Base-by-base conservation (phyloP, 2,329 filamentous ascomycete genomes). In the Trichothecium sympodiale region DNA sequence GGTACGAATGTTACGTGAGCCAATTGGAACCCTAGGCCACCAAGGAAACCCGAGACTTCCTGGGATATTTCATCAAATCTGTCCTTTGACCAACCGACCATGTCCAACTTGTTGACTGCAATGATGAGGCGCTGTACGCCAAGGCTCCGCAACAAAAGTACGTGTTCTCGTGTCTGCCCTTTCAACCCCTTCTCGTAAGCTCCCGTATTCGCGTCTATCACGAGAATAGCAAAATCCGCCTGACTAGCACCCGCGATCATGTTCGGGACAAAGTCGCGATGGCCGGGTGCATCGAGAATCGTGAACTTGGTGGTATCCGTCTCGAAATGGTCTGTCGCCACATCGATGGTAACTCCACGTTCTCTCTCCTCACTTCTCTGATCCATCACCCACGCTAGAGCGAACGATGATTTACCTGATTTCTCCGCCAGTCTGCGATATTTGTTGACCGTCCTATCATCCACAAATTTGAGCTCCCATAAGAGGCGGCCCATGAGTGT, bases 211-310 rank as follows among this genome's bases (percentile, higher is more conserved):
- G 89, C 83, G 54, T 98, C 91, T 41, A 98, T 85, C 15, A 98
- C 91, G 3, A 98, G 66, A 1, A 98, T 82, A 0, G 88, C 91
- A 57, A 96, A 91, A 55, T 98, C 91, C 8, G 91, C 93, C 59
- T 95, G 89, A 40, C 84, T 91, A 4, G 89, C 87, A 12, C 91
- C 91, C 3, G 89, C 89, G 54, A 98, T 95, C 91, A 98, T 98
- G 56, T 95, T 98, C 1, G 91, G 91, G 15, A 98, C 87, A 53
- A 96, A 98, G 54, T 98, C 91, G 41, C 80, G 75, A 57, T 98
- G 91, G 0, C 91, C 91, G 0, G 91, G 91, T 0, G 91, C 89
- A 54, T 98, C 91, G 4, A 98, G 69, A 31, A 98, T 94, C 2
- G 91, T 96, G 52, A 96, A 96, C 9, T 72, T 74, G 0, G 86